Evolutionary conservation across 2,329 filamentous ascomycete species (phyloP).

Genomic region (Leptographium wingfieldii): DNA sequence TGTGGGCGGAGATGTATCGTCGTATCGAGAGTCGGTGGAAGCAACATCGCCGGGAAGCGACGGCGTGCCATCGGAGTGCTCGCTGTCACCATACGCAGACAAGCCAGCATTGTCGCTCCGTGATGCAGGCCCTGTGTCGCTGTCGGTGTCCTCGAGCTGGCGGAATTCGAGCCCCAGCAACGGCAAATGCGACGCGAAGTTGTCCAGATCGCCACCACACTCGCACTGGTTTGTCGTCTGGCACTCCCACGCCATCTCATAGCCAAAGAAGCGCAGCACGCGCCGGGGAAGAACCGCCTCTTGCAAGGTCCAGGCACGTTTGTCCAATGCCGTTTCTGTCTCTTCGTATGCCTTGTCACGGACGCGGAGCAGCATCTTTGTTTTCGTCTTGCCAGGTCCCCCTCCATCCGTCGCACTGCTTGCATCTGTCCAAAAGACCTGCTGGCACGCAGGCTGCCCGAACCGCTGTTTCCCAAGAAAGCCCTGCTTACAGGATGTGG

Average conservation of each 20-base stretch:
- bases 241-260: constrained; percentile 6
- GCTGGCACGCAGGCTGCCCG: neutral
- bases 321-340: neutral
- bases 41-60: too few relatives aligned
- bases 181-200: neutral
- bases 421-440: neutral
- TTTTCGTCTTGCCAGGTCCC: neutral
- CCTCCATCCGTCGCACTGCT: neutral
- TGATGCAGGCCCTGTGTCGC: too few relatives aligned
- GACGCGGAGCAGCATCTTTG: neutral
- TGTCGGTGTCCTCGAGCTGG: neutral
- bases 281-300: constrained; percentile 4
- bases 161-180: constrained; percentile 1
- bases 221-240: constrained; percentile 1
- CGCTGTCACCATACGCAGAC: too few relatives aligned
- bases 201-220: neutral
- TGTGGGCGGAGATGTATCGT: neutral
- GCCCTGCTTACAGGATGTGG: constrained; percentile 4
- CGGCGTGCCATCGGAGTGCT: too few relatives aligned
- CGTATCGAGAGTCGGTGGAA: too few relatives aligned
- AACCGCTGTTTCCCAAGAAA: constrained; percentile 2
- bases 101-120: too few relatives aligned
- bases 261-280: constrained; percentile 1
- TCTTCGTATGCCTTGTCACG: neutral
- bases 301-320: constrained; percentile 1